Evolutionary conservation across 2,329 filamentous ascomycete genomes (phyloP), one percentile per base, ranked within the genome.

Genomic region (Aspergillus novofumigatus): DNA sequence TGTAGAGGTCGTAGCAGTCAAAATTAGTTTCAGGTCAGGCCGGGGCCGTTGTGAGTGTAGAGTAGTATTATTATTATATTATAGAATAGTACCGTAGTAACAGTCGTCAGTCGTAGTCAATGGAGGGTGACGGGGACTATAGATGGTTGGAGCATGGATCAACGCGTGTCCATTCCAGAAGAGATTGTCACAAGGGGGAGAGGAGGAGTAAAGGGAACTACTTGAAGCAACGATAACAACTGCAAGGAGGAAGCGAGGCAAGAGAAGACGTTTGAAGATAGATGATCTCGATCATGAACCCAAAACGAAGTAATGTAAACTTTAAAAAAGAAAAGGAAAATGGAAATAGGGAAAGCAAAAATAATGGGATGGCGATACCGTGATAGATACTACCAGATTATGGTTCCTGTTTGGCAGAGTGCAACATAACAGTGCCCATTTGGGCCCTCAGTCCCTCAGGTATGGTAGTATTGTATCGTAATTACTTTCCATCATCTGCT

Each of bases 81-180:
- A 51, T 55, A 50, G 52, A 50, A 52, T 32, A 32, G 29, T 32
- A 28, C 29, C 52, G 48, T 52, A 32, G 25, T 25, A 47, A 53
- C 28, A 51, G 55, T 59, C 49, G 51, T 52, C 10, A 55, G 50
- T 62, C 45, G 54, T 57, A 28, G 25, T 21, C 35, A 32, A 35
- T 47, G 49, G 54, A 53, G 57, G 49, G 51, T 35, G 55, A 56
- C 42, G 56, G 49, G 23, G 53, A 57, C 55, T 44, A 57, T 49
- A 42, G 55, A 52, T 42, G 44, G 35, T 49, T 25, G 49, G 57
- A 57, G 58, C 57, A 61, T 61, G 59, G 59, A 57, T 63, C 61
- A 65, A 64, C 59, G 59, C 58, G 62, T 61, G 52, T 61, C 51
- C 63, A 64, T 64, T 64, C 62, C 59, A 49, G 49, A 52, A 25